Evolutionary conservation across 805 yeast species (phyloP), one percentile per base, ranked within the genome.

Genomic region (Wickerhamomyces strasburgensis): DNA sequence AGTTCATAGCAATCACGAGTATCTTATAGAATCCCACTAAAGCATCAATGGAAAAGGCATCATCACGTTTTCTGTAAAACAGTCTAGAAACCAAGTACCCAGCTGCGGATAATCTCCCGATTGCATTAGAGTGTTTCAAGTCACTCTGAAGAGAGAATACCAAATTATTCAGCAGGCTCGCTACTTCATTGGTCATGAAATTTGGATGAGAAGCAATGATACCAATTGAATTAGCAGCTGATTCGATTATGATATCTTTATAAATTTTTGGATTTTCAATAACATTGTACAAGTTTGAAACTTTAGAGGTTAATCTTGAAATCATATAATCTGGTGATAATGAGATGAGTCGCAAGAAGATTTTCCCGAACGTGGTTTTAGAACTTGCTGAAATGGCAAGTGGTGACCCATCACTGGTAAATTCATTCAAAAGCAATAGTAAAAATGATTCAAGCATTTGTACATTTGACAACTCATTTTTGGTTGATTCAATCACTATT

Each of bases 21-120:
- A 34, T 2, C 1, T 14, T 5, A 21, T 37, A 48, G 3, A 37
- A 7, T 2, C 3, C 14, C 9, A 23, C 13, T 0, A 45, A 2
- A 1, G 17, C 10, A 2, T 33, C 17, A 1, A 29, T 15, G 7
- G 37, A 9, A 1, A 49, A 5, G 3, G 33, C 28, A 24, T 16
- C 4, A 15, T 31, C 35, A 29, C 56, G 44, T 3, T 25, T 31
- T 16, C 57, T 47, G 4, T 46, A 28, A 3, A 48, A 17, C 3
- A 73, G 48, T 39, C 82, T 64, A 0, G 85, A 70, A 3, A 68
- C 33, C 4, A 79, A 40, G 44, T 56, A 75, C 0, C 78, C 69
- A 4, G 63, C 27, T 0, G 72, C 54, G n/a, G 68, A 37, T 4
- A 60, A 14, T 13, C 37, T 21, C 2, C 56, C 52, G 19, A 47